Evolutionary conservation across 2,329 filamentous ascomycete species (phyloP).

Genomic region (Capronia americana): DNA sequence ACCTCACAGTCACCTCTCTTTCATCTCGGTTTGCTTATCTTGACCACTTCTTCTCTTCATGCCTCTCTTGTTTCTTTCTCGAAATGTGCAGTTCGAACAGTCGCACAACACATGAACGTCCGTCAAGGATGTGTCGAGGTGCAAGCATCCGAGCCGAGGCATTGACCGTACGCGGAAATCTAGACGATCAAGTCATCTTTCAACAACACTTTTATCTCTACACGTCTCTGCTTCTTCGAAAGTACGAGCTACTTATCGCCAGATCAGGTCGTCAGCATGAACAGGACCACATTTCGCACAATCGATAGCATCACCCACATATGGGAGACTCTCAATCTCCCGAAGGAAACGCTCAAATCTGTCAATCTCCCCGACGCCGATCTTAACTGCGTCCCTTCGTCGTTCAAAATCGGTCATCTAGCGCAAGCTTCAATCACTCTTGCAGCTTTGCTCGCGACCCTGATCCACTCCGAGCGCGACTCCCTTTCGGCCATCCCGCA

Average conservation of each 20-base stretch:
- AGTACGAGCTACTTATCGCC: background rate
- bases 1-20: background rate
- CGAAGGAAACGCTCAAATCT: conserved; percentile 26
- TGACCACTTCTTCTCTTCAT: background rate
- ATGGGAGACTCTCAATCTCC: conserved; percentile 37
- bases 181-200: background rate
- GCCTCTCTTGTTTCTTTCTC: background rate
- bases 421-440: conserved; percentile 61
- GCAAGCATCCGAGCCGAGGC: background rate
- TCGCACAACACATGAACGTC: background rate
- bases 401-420: conserved; percentile 61
- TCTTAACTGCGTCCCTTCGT: conserved; percentile 50
- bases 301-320: conserved; percentile 33
- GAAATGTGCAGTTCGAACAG: too few species aligned
- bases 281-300: conserved; percentile 11
- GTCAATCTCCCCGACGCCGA: conserved; percentile 11
- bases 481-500: conserved; percentile 40
- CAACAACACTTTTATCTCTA: background rate
- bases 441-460: conserved; percentile 58
- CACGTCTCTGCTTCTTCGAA: background rate
- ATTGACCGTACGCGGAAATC: background rate
- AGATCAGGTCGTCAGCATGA: background rate
- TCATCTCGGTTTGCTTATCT: background rate
- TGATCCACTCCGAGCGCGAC: conserved; percentile 51
- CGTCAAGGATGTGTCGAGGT: background rate